Evolutionary conservation across 2,329 filamentous ascomycete species (phyloP), one percentile per base, ranked within the genome.

Genomic region (Neofusicoccum sp.): DNA sequence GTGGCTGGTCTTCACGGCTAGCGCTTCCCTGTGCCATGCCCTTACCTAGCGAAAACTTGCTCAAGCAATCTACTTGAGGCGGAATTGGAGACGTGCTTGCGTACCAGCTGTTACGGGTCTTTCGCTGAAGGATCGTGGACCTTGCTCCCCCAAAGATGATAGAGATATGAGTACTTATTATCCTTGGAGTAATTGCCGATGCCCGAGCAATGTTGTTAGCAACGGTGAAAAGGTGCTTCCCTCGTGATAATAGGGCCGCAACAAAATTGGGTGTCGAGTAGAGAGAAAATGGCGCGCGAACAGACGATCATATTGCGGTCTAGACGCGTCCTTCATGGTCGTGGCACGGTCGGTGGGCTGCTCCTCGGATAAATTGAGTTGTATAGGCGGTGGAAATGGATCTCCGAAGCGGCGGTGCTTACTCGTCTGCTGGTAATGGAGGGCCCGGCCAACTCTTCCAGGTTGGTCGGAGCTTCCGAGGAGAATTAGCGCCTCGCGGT

Each of bases 211-310:
- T 22, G n/a, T 29, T 47, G 11, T 14, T 36, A 31, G n/a, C 47
- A 33, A 14, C 8, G 14, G 31, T 6, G 3, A 14, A 47, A 47
- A 28, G 14, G 44, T 29, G 44, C 22, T 28, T 12, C 44, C 44
- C 29, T 16, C 44, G n/a, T 5, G 12, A 50, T 36, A 52, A 22
- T 52, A n/a, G 22, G 48, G 48, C 48, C 34, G 34, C 36, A 12
- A 11, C 49, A 11, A 41, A 14, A 41, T 54, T 37, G 49, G 49
- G 49, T 36, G 36, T 34, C 49, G 29, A 47, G 44, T 28, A 28
- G 44, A 6, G 29, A 28, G 49, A 54, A 41, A 54, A 54, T 39
- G 49, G 34, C 49, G 49, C 49, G 37, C 34, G 49, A 34, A 54
- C 36, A 54, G 49, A 54, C 34, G 11, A 49, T 8, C 28, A 33